A percentile compares a stretch with the other conserved stretches of the same genome.
Evolutionary conservation across 1,284 basidiomycete genomes (phyloP).

Genomic region (Cutaneotrichosporon sp.): DNA sequence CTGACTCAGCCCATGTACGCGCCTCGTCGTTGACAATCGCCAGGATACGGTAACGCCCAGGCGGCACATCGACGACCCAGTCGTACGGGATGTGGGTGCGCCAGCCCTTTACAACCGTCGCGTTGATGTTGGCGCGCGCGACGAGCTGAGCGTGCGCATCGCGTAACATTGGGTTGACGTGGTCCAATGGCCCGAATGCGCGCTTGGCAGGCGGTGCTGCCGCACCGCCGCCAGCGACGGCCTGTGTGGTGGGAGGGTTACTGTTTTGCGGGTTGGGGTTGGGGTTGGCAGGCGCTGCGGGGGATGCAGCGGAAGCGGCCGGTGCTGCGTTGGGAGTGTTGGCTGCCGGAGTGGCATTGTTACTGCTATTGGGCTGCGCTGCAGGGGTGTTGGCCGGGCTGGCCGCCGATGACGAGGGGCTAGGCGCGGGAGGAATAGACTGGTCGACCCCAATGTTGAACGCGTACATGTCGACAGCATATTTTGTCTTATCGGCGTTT

Average conservation of each 20-base stretch:
- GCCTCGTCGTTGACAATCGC: constrained; percentile 28
- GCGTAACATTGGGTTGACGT: not conserved
- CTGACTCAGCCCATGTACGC: not conserved
- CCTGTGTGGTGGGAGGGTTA: not conserved
- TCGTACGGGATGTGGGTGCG: constrained; percentile 26
- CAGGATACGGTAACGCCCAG: constrained; percentile 39
- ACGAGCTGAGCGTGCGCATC: not conserved
- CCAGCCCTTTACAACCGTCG: constrained; percentile 27
- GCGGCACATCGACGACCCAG: constrained; percentile 33
- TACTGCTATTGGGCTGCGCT: not conserved
- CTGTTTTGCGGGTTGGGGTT: not conserved
- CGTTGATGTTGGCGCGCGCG: constrained; percentile 28
- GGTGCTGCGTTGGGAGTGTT: not conserved
- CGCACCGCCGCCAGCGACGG: not conserved
- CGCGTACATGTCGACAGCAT: constrained; percentile 33
- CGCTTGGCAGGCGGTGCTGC: not conserved
- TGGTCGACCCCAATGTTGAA: constrained; percentile 31
- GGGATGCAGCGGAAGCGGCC: not conserved
- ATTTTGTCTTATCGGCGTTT: not conserved
- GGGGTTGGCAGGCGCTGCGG: not conserved
- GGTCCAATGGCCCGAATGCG: not conserved
- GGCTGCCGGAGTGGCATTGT: not conserved
- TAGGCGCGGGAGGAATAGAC: constrained; percentile 1
- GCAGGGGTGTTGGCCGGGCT: not conserved
- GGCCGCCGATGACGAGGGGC: not conserved